Evolutionary conservation across 129 eudicot genomes (phyloP), one percentile per base, ranked within the genome.

Genomic region (Glebionis coronaria): DNA sequence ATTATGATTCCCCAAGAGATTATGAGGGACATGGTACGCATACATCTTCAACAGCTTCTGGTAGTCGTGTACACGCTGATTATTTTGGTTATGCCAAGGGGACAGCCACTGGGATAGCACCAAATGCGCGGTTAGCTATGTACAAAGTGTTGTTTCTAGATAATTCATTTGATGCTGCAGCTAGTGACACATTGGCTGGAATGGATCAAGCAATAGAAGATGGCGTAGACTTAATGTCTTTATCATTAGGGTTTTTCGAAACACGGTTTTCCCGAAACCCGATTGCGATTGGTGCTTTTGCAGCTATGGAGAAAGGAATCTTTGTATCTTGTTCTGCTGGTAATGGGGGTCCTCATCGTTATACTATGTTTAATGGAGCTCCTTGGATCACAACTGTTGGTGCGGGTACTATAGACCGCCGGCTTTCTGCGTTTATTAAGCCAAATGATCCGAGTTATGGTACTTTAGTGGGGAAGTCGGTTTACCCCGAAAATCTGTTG

Each of bases 171-270:
- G 85, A 77, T 14, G 75, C 85, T 45, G 83, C 83, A 23, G 81
- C 83, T 7, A 74, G 78, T 63, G 89, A 84, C 53, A 80, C 83
- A 31, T 56, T 84, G 20, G 83, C 83, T 12, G 85, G 82, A 25
- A 84, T 84, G 75, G 89, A 84, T 71, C 80, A 77, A 77, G 83
- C 85, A 12, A 77, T 84, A 16, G 83, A 74, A 74, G 85, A 80
- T 1, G 84, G 82, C 23, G 88, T 80, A 2, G 89, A 80, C 68
- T 76, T 84, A 19, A 70, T 84, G 82, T 80, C 89, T 4, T 67
- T 80, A 25, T 83, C 85, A 0, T 66, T 80, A 59, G 85, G 81
- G 45, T 80, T 80, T 44, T 0, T 13, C 0, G 76, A 72, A 28
- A 80, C 84, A 12, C 75, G 54, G 0, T 80, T 83, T 69, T 66